Base-by-base conservation (phyloP, 768 basidiomycete genomes). In the Galerina marginata region DNA sequence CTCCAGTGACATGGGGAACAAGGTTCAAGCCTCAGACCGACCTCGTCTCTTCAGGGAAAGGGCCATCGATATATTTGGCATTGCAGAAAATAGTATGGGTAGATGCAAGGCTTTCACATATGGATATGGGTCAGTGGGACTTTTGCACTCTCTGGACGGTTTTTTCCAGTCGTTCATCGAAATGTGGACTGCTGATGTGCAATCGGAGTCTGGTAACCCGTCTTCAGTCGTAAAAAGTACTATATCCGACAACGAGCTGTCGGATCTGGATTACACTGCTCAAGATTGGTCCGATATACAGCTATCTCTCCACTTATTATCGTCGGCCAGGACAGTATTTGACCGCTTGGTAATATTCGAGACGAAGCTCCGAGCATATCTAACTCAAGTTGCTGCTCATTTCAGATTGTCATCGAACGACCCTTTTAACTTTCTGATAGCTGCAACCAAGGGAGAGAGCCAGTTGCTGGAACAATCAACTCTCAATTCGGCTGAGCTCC, bases 271-370 rank as follows among this genome's bases (percentile, higher is more conserved):
- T 74, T 98, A 97, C 68, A 89, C 91, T 2, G 77, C 88, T 3
- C 87, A 93, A 58, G 96, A 99, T 73, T 97, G 95, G 93, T 83
- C 86, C 2, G 81, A 86, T 29, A 94, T 98, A 58, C 96, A 97
- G 72, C 74, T 86, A 10, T 87, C 87, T 2, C 74, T 98, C 12
- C 93, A 94, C 69, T 81, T 96, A 40, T 83, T 98, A 42, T 87
- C 91, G n/a, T 86, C 92, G 37, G 90, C 89, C 26, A 86, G 90
- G 4, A 82, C 84, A 1, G 82, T 96, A 15, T 83, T 81, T 39
- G 91, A 93, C 42, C 87, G 89, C 23, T 75, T 95, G 26, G 65
- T 70, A 3, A 68, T 72, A 37, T 94, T 96, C 67, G 94, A 98
- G 75, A 74, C 72, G 4, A 91, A 88, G 63, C 69, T 98, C 48